Base-by-base conservation (phyloP, 1,284 basidiomycete species). In the Boletus semigastroideus region DNA sequence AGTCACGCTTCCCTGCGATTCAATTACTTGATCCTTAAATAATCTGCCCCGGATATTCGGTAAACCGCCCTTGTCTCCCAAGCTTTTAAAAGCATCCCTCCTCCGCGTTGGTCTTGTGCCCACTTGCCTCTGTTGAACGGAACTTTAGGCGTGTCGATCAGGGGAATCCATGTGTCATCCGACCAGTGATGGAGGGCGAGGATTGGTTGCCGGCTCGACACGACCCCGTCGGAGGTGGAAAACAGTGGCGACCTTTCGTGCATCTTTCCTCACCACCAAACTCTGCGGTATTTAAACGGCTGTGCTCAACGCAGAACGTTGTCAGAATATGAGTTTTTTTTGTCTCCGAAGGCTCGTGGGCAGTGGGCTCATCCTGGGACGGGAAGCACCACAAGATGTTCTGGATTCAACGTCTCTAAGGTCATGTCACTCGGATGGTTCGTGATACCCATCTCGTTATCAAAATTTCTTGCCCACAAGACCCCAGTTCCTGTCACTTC, bases 211-310 rank as follows among this genome's bases (percentile, higher is more conserved):
- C 42, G 46, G 50, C 45, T 49, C 42, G 46, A 52, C 59, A 58
- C 31, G 36, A 28, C 33, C 20, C 14, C 20, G 60, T 66, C 52
- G 53, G 61, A 63, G 59, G 59, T 62, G 61, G 61, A 57, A 67
- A 63, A 60, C 44, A 31, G 37, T 40, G 46, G 34, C 48, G 41
- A 43, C 16, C 12, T 4, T 17, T 31, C 20, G 36, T 47, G 19
- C 39, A 10, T 44, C 45, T 16, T 59, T 50, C 40, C 51, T 46
- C 58, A 17, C 19, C 43, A 38, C 22, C 31, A 28, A 49, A 17
- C 38, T 25, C 25, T 25, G 42, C 42, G 10, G 13, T 22, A 34
- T 40, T 42, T 22, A 37, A 37, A 46, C 14, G 19, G 16, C 42
- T 28, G 42, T 22, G 28, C 31, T 22, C 22, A 40, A 45, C 12